Evolutionary conservation across 2,329 filamentous ascomycete genomes (phyloP).

Genomic region (Curvularia sp.): DNA sequence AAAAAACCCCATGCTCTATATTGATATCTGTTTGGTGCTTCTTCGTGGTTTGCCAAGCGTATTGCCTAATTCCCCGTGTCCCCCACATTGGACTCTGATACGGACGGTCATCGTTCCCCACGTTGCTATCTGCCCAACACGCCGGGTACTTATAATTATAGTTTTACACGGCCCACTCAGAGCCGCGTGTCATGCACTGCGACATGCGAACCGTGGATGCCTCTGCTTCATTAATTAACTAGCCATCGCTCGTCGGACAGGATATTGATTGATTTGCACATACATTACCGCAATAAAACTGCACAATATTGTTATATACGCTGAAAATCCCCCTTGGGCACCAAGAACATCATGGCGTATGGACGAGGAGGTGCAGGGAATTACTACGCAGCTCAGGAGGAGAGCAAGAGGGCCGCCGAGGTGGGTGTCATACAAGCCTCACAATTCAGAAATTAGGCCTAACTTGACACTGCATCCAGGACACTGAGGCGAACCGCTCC

Average conservation of each 20-base stretch:
- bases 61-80: constrained; percentile 5
- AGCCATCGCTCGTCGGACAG: not conserved
- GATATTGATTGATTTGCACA: not conserved
- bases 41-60: constrained; percentile 32
- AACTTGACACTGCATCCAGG: constrained; percentile 31
- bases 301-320: not conserved
- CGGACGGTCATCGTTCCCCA: constrained; percentile 31
- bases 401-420: constrained; percentile 40
- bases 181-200: constrained; percentile 18
- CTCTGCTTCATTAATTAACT: not conserved
- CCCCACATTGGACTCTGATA: constrained; percentile 27
- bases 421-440: constrained; percentile 23
- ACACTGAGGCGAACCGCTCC: constrained; percentile 51
- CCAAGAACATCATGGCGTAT: constrained; percentile 35
- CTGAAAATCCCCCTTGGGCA: not conserved
- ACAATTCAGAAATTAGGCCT: not conserved
- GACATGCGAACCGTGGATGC: not conserved
- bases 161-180: constrained; percentile 21
- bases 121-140: constrained; percentile 30
- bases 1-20: not conserved
- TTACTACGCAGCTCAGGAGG: constrained; percentile 47
- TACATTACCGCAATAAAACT: not conserved
- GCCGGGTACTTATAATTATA: constrained; percentile 13
- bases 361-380: constrained; percentile 58
- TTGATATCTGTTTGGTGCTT: constrained; percentile 5